Conservation (phyloP, 768 basidiomycete species). For the Agaricus blazei region DNA sequence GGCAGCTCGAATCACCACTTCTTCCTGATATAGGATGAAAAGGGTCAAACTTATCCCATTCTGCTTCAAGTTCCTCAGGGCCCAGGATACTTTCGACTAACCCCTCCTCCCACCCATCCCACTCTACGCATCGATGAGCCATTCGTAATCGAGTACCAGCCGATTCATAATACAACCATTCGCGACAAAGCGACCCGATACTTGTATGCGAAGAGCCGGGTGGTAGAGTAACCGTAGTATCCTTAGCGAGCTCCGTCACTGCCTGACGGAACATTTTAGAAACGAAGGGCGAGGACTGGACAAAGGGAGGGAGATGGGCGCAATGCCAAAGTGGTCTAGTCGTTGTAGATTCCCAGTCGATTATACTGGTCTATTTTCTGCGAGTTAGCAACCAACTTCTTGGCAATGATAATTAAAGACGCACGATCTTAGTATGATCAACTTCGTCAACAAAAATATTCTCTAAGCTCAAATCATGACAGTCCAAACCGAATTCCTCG, state of each 20-base stretch:
- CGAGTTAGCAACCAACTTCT: not conserved
- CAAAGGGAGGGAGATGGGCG: constrained; percentile 76
- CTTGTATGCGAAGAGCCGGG: constrained; percentile 13
- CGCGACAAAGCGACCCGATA: constrained; percentile 41
- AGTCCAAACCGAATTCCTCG: constrained; percentile 77
- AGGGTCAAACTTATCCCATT: constrained; percentile 49
- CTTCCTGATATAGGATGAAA: constrained; percentile 4
- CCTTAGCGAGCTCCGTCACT: constrained; percentile 42
- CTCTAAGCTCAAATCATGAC: constrained; percentile 81
- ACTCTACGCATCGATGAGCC: constrained; percentile 78
- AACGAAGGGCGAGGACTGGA: constrained; percentile 74
- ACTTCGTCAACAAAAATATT: constrained; percentile 77
- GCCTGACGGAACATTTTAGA: constrained; percentile 65
- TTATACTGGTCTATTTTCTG: constrained; percentile 67
- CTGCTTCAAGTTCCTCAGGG: constrained; percentile 62
- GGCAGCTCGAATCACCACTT: constrained; percentile 12
- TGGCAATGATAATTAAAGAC: constrained; percentile 24
- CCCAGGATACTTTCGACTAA: constrained; percentile 72
- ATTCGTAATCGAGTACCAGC: constrained; percentile 61
- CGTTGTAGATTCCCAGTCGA: constrained; percentile 91
- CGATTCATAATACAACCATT: constrained; percentile 74
- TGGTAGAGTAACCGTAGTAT: constrained; percentile 18
- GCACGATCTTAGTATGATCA: constrained; percentile 65
- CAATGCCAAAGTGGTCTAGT: constrained; percentile 82
- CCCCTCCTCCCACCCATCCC: constrained; percentile 92